Conservation (phyloP, 148 eudicot species). For the Pouteria glomerata region DNA sequence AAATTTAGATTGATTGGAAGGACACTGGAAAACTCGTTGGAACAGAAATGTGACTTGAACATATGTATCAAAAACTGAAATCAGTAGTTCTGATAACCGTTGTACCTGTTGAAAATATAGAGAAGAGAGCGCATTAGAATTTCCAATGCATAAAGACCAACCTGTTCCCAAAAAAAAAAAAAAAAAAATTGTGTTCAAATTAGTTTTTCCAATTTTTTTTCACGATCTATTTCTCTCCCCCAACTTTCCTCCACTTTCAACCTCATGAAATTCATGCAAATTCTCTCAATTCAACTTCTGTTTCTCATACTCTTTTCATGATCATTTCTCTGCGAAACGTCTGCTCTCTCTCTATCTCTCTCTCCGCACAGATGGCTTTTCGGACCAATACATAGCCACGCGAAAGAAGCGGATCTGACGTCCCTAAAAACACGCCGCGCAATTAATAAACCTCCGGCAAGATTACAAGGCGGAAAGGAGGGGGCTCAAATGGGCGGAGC, state of each 20-base stretch:
- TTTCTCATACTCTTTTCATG: no score
- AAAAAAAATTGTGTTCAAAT: no score
- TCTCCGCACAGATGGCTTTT: not conserved
- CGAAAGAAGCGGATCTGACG: conserved; percentile 6
- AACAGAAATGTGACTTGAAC: not conserved
- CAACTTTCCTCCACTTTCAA: no score
- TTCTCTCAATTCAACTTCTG: no score
- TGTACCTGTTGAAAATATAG: not conserved
- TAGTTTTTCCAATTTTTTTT: no score
- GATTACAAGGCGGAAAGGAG: not conserved
- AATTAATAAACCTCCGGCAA: not conserved
- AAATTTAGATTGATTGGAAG: not conserved
- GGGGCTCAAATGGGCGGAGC: not conserved
- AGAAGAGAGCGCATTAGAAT: not conserved
- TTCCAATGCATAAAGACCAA: no score
- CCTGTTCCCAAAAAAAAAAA: no score
- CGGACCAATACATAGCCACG: conserved; percentile 3
- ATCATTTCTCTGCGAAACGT: not conserved
- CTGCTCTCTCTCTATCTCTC: conserved; percentile 7
- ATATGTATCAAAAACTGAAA: not conserved
- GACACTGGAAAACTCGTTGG: not conserved
- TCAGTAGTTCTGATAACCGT: not conserved
- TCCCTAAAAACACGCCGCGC: conserved; percentile 2
- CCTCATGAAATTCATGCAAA: no score
- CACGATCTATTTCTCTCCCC: no score